These are phyloP conservation scores for Zancudomyces culisetae DNA, from an alignment of 371 early-diverging fungal genomes.

Conservation along the genomic window DNA sequence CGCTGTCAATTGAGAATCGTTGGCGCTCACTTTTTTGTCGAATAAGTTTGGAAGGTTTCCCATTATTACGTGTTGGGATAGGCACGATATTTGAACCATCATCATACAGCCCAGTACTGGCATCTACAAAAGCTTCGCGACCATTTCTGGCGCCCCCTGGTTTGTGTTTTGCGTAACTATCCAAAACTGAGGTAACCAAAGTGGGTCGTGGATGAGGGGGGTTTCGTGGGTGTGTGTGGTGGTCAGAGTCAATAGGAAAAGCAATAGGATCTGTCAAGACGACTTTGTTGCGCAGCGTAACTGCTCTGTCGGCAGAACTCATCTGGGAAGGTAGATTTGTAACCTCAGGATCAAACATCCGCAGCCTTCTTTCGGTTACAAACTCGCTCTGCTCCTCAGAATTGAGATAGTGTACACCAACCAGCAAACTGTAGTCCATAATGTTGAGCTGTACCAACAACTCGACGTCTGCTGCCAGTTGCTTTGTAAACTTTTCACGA, in stretches of 20 bases:
- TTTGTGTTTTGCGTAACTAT: not conserved
- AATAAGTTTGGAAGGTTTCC: not conserved
- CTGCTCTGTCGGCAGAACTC: constrained; percentile 35
- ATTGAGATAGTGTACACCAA: constrained; percentile 69
- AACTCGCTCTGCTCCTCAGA: constrained; percentile 18
- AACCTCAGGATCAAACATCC: constrained; percentile 38
- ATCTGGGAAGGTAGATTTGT: constrained; percentile 13
- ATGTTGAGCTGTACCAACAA: constrained; percentile 59
- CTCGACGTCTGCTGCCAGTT: constrained; percentile 64
- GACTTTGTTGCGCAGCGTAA: constrained; percentile 44
- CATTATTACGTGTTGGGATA: not conserved
- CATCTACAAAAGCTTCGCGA: not conserved
- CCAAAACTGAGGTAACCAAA: too few species aligned
- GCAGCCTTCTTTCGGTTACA: constrained; percentile 56
- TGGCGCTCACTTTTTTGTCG: not conserved
- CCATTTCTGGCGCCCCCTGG: not conserved
- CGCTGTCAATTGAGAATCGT: not conserved
- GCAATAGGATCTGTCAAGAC: constrained; percentile 39
- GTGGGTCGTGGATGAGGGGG: not conserved
- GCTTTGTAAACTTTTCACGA: constrained; percentile 47
- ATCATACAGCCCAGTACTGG: not conserved
- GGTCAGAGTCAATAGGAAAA: not conserved
- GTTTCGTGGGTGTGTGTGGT: not conserved
- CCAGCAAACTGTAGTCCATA: constrained; percentile 91
- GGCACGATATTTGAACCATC: not conserved